Base-by-base conservation (phyloP, 495 filamentous ascomycete species). In the Penicillium pancosmium region DNA sequence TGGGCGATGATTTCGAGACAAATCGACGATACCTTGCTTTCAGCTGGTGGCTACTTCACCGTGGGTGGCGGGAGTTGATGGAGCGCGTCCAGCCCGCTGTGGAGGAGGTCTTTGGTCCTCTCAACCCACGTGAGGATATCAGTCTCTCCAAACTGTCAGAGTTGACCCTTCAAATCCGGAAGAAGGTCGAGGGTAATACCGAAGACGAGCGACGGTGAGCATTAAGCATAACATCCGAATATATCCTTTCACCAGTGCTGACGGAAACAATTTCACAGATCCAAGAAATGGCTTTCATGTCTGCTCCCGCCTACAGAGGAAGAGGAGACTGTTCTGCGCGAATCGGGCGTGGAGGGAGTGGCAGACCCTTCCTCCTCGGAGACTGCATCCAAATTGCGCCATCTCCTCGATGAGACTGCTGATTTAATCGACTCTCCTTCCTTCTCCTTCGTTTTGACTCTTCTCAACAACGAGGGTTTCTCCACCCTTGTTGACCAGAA, bases 11-110 rank as follows among this genome's bases (percentile, higher is more conserved):
- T 71, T 94, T 94, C 62, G 92, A 96, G 64, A 94, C 92, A 38
- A 98, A 98, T 73, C 81, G 91, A 57, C 88, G 88, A 62, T 99
- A 97, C 69, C 82, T 99, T 36, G 92, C 91, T 52, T 96, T 98
- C 73, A 93, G 90, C 68, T 99, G 95, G 95, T 98, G 94, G 94
- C 78, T 99, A 21, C 81, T 99, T 43, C 91, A 98, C 75, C 85
- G 87, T 38, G 94, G 94, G 55, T 97, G 91, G 88, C 87, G 86
- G 57, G 81, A 88, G 47, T 75, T 98, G 55, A 88, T 89, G 85
- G 78, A 84, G 55, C 87, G 86, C 55, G 91, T 99, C 40, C 86
- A 89, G 63, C 69, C 73, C 2, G 90, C 91, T 1, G 94, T 98
- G 19, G 87, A 86, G 61, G 88, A 96, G 54, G 87, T 91, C 25